Percentiles rank a stretch among this genome's conserved stretches.
phyloP scores from a whole-genome alignment of 345 rosid species.

The Nephelium lappaceum region DNA sequence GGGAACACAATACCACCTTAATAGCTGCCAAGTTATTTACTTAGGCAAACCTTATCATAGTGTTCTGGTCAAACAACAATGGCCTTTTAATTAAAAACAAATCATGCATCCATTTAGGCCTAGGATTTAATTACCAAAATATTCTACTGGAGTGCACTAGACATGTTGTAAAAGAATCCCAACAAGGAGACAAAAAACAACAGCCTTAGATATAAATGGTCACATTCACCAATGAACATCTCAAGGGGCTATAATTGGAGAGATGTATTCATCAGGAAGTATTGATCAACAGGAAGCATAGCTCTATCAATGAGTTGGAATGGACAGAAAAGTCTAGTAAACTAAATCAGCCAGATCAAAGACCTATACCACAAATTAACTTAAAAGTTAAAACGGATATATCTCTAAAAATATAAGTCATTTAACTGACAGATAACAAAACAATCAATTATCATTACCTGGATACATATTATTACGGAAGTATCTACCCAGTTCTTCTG shows the following conservation, averaged over 20 bases:
- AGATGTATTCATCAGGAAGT: background rate
- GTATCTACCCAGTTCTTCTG: conserved; percentile 98
- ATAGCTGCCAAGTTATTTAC: background rate
- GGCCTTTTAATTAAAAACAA: background rate
- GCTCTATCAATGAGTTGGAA: background rate
- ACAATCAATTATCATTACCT: conserved; percentile 48
- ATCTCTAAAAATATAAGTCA: background rate
- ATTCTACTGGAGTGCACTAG: background rate
- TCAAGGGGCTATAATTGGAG: background rate
- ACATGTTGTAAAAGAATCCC: background rate
- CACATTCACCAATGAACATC: background rate
- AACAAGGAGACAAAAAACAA: background rate
- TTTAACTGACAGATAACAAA: background rate
- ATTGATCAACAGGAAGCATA: background rate
- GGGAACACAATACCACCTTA: background rate
- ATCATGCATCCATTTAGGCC: background rate
- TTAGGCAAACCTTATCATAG: background rate
- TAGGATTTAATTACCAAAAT: background rate
- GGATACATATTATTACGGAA: conserved; percentile 99
- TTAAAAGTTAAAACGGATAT: background rate
- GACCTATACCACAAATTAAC: background rate
- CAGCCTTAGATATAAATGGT: background rate
- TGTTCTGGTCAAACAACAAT: background rate
- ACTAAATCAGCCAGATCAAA: conserved; percentile 6
- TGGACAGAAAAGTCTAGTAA: background rate